These are phyloP conservation scores for Flaveria linearis DNA, from an alignment of 129 eudicot genomes.

Conservation along the genomic window DNA sequence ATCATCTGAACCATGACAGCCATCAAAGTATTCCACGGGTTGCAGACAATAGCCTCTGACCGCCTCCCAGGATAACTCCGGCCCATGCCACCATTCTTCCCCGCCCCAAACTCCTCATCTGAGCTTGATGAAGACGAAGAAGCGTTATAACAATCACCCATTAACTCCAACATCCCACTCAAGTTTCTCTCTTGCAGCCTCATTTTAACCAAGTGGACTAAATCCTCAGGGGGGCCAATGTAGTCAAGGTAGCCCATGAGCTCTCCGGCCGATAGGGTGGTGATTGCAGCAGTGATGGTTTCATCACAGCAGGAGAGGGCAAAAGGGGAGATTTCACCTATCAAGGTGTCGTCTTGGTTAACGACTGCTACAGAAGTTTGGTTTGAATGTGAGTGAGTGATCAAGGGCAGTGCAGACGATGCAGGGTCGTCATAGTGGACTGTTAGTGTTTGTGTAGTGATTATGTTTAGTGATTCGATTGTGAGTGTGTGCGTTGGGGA, in stretches of 20 bases:
- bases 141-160: constrained; percentile 41
- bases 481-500: constrained; percentile 62
- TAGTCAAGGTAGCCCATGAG: constrained; percentile 76
- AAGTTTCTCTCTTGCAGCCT: constrained; percentile 58
- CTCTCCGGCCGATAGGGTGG: constrained; percentile 75
- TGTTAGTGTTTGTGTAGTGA: constrained; percentile 47
- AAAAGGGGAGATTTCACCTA: constrained; percentile 83
- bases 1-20: constrained; percentile 90
- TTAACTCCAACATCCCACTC: constrained; percentile 55
- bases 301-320: constrained; percentile 70
- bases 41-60: constrained; percentile 67
- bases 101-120: constrained; percentile 60
- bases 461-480: constrained; percentile 60
- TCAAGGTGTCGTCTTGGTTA: constrained; percentile 56
- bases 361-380: constrained; percentile 68
- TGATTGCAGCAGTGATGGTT: constrained; percentile 58
- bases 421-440: constrained; percentile 60
- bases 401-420: constrained; percentile 36
- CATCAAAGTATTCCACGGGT: constrained; percentile 69
- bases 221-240: constrained; percentile 67
- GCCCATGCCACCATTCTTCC: constrained; percentile 47
- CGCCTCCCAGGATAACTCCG: constrained; percentile 48
- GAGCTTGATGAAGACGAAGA: constrained; percentile 60
- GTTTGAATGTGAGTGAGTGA: constrained; percentile 45
- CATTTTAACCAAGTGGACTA: constrained; percentile 56